These are phyloP conservation scores for Russula sp. DNA, from an alignment of 768 basidiomycete species.

Conservation along the genomic window DNA sequence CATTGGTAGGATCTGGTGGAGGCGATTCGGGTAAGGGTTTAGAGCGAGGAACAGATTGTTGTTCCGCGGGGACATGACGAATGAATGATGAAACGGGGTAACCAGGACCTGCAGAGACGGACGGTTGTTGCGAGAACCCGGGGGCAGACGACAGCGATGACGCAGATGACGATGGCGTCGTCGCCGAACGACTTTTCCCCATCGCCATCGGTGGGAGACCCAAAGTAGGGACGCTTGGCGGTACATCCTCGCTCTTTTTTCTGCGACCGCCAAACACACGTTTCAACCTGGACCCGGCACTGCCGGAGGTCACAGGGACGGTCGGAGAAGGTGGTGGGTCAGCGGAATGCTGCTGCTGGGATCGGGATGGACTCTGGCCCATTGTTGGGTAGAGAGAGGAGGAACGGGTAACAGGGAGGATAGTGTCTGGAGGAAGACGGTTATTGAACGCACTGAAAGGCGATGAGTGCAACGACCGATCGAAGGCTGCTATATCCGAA, in stretches of 20 bases:
- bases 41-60: neutral
- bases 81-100: slow-evolving; percentile 6
- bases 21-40: slow-evolving; percentile 7
- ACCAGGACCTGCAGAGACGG: slow-evolving; percentile 12
- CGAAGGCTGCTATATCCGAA: slow-evolving; percentile 39
- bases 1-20: neutral
- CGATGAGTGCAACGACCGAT: slow-evolving; percentile 37
- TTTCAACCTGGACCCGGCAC: slow-evolving; percentile 47
- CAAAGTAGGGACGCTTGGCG: slow-evolving; percentile 20
- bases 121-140: slow-evolving; percentile 7
- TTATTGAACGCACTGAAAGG: slow-evolving; percentile 25
- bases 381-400: slow-evolving; percentile 32
- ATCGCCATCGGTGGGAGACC: slow-evolving; percentile 1
- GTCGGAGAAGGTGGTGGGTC: slow-evolving; percentile 26
- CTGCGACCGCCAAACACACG: slow-evolving; percentile 52
- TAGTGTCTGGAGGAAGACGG: slow-evolving; percentile 27
- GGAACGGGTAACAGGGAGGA: slow-evolving; percentile 30
- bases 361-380: slow-evolving; percentile 35
- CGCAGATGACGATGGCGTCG: slow-evolving; percentile 27
- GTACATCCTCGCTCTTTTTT: slow-evolving; percentile 50
- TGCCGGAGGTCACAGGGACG: slow-evolving; percentile 21
- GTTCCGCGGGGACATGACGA: slow-evolving; percentile 1
- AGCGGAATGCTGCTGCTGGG: slow-evolving; percentile 23
- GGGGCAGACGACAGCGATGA: slow-evolving; percentile 23
- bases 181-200: slow-evolving; percentile 21